These are phyloP conservation scores for Glebionis coronaria DNA, from an alignment of 129 eudicot species.

Conservation along the genomic window DNA sequence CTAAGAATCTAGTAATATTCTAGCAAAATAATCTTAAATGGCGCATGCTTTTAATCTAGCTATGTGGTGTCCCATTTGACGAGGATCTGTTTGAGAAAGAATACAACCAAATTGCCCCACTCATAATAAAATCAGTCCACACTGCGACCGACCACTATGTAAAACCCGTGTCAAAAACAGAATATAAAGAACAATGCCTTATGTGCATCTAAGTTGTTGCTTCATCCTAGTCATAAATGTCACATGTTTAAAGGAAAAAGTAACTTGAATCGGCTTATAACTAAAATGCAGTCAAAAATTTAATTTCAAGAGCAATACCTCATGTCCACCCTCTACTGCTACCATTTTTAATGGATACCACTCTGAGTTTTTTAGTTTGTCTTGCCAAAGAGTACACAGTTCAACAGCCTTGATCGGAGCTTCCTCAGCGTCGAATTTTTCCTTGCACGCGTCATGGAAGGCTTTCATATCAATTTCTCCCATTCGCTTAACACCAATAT, in stretches of 20 bases:
- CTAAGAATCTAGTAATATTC: too few species aligned
- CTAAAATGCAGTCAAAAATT: too few species aligned
- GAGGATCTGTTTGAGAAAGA: not conserved
- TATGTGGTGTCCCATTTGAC: too few species aligned
- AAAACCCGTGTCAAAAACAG: not conserved
- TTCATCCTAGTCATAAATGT: too few species aligned
- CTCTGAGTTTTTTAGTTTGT: slow-evolving; percentile 55
- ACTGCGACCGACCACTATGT: slow-evolving; percentile 8
- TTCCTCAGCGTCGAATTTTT: slow-evolving; percentile 45
- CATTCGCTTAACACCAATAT: slow-evolving; percentile 77
- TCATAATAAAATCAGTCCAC: not conserved
- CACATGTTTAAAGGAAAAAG: too few species aligned
- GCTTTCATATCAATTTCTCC: slow-evolving; percentile 67
- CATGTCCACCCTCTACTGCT: slow-evolving; percentile 27
- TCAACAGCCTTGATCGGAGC: slow-evolving; percentile 70
- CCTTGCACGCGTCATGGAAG: slow-evolving; percentile 48
- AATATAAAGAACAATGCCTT: not conserved
- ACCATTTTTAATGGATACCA: slow-evolving; percentile 73
- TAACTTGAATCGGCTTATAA: too few species aligned
- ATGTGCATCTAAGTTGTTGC: too few species aligned
- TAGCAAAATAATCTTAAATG: too few species aligned
- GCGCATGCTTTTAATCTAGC: too few species aligned
- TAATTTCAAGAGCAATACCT: slow-evolving; percentile 29
- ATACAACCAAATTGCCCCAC: not conserved
- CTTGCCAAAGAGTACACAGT: slow-evolving; percentile 79